These are phyloP conservation scores for Emiliania huxleyi DNA, from an alignment of 78 protist species.

Conservation along the genomic window DNA sequence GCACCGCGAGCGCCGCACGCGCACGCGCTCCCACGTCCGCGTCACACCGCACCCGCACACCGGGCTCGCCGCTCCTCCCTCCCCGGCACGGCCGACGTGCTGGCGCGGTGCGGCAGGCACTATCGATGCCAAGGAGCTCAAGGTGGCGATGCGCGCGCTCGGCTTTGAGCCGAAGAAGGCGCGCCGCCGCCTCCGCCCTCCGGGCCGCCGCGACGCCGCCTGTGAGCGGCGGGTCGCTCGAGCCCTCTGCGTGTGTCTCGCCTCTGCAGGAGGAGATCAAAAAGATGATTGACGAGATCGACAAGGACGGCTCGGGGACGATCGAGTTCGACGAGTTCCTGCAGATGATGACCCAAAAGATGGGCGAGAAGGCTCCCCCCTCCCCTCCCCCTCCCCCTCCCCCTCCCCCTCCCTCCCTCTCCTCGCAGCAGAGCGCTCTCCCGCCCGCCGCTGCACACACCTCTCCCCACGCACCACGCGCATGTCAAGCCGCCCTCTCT, in stretches of 20 bases:
- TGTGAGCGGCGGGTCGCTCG: neutral
- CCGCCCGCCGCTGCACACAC: neutral
- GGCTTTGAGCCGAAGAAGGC: constrained; percentile 91
- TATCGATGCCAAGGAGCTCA: constrained; percentile 91
- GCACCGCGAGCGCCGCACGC: no score
- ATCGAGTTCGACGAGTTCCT: constrained; percentile 86
- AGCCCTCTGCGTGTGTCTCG: neutral
- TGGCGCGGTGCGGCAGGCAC: constrained; percentile 56
- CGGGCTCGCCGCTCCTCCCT: no score
- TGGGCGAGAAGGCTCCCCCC: constrained; percentile 82
- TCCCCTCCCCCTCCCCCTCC: no score
- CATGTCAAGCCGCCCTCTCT: no score
- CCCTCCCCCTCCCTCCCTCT: neutral
- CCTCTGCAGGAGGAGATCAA: constrained; percentile 72
- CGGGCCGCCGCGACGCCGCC: no score
- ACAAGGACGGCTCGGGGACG: constrained; percentile 78
- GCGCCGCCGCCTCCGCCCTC: no score
- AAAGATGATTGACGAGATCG: constrained; percentile 82
- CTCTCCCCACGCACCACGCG: neutral
- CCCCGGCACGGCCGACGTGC: no score
- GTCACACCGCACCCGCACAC: no score
- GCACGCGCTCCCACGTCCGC: no score
- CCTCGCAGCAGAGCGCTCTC: neutral
- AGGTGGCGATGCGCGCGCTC: constrained; percentile 94
- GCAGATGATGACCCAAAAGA: constrained; percentile 88